Evolutionary conservation across 495 filamentous ascomycete genomes (phyloP).

Genomic region (Aspergillus saccharolyticus): DNA sequence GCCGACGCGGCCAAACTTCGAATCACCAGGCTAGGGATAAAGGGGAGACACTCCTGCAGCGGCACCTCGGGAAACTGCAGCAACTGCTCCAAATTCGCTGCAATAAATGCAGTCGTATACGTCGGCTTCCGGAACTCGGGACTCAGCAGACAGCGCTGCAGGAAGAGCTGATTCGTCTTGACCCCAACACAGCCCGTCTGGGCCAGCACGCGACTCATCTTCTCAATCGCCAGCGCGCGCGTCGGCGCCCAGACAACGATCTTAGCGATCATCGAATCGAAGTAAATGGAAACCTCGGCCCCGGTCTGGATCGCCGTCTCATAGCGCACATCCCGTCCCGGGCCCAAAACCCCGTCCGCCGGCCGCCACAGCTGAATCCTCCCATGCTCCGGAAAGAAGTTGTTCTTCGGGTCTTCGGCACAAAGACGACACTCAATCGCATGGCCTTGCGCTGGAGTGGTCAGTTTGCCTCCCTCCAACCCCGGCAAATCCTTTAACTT

Average conservation of each 20-base stretch:
- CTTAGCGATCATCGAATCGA: conserved; percentile 95
- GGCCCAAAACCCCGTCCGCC: conserved; percentile 46
- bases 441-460: conserved; percentile 58
- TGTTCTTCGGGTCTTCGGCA: conserved; percentile 74
- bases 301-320: conserved; percentile 80
- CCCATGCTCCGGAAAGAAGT: conserved; percentile 80
- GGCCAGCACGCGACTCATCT: conserved; percentile 63
- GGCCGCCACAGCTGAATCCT: conserved; percentile 57
- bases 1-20: no score
- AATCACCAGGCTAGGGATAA: no score
- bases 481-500: no score
- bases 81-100: conserved; percentile 63
- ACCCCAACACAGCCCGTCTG: conserved; percentile 79
- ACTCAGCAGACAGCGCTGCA: conserved; percentile 69
- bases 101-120: conserved; percentile 84
- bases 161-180: conserved; percentile 82
- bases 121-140: conserved; percentile 69
- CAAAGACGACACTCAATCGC: conserved; percentile 88
- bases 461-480: conserved; percentile 5
- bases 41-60: no score
- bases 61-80: conserved; percentile 28
- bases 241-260: conserved; percentile 74
- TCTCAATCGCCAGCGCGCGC: conserved; percentile 69
- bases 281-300: conserved; percentile 76
- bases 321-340: conserved; percentile 63